Conservation (phyloP, 371 early-diverging fungal genomes). For the Rhizopus sp. region DNA sequence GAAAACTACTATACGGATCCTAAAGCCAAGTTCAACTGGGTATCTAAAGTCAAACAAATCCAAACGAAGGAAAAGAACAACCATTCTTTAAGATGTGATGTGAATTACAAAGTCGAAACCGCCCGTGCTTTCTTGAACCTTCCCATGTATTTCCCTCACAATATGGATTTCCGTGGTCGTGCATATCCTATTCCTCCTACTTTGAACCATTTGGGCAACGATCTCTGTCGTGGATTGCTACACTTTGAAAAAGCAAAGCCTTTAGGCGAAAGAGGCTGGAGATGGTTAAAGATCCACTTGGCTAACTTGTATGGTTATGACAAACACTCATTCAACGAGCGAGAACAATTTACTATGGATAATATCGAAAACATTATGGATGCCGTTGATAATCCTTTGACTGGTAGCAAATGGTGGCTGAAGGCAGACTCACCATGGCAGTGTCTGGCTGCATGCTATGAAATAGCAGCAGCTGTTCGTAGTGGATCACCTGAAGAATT, state of each 20-base stretch:
- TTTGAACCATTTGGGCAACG: conserved; percentile 96
- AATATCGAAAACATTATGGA: conserved; percentile 79
- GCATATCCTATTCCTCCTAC: conserved; percentile 97
- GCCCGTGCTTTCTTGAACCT: conserved; percentile 87
- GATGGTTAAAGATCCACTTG: conserved; percentile 96
- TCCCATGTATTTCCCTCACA: conserved; percentile 96
- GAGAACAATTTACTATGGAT: conserved; percentile 74
- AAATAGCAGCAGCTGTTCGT: conserved; percentile 78
- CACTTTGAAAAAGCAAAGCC: conserved; percentile 84
- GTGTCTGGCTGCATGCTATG: conserved; percentile 88
- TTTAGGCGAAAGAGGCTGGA: conserved; percentile 82
- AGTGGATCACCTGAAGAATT: conserved; percentile 76
- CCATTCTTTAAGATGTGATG: conserved; percentile 89
- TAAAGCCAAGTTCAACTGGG: conserved; percentile 62
- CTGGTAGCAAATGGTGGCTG: conserved; percentile 89
- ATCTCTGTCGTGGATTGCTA: conserved; percentile 93
- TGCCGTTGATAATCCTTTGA: conserved; percentile 81
- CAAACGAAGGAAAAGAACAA: conserved; percentile 65
- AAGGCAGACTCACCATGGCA: conserved; percentile 95
- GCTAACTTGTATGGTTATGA: conserved; percentile 94
- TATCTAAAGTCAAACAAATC: conserved; percentile 45
- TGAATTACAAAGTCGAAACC: conserved; percentile 96
- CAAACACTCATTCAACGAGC: conserved; percentile 89
- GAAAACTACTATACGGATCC: conserved; percentile 69
- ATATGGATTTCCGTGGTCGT: conserved; percentile 97